Evolutionary conservation across 345 rosid species (phyloP), one percentile per base, ranked within the genome.

Genomic region (Gossypium ekmanianum): DNA sequence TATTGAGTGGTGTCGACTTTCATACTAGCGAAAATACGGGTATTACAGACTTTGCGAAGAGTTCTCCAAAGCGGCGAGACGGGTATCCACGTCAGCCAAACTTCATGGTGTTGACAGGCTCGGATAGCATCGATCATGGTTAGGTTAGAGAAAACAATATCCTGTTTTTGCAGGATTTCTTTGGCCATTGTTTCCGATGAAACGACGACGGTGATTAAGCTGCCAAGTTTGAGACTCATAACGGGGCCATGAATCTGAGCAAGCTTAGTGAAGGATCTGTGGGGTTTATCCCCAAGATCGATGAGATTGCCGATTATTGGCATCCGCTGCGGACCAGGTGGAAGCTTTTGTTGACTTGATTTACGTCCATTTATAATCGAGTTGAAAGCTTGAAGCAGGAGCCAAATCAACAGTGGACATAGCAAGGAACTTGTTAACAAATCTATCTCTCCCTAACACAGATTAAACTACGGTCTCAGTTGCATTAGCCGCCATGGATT

Each of bases 241-340:
- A 89, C 50, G 5, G 85, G 83, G 14, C 89, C 87, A 50, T 88
- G 74, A 39, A 45, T 41, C n/a, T 74, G 71, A 64, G 92, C 81
- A 59, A 90, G 83, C 39, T 84, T 10, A 27, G 80, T 58, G 8
- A 88, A 34, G 11, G 82, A 72, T 66, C 56, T 64, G 65, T 86
- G 89, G 47, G 90, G 79, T 20, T 73, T 84, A 70, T 56, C 56
- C 3, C 87, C 83, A 12, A 88, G 75, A 43, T 83, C 59, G 4
- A 86, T 65, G 74, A 86, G 78, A 82, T 83, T 84, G 10, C 90
- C 84, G 34, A 85, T 34, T 51, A 86, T 34, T 0, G 90, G 87
- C 59, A 87, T 48, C n/a, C 77, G 66, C 22, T 34, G 39, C 2
- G 90, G 87, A 55, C 88, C 87, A 0, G 85, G 85, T 0, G 83